Percentiles rank a stretch among this genome's conserved stretches.
Conservation (phyloP, 2,329 filamentous ascomycete species). For the Cercospora sp. region DNA sequence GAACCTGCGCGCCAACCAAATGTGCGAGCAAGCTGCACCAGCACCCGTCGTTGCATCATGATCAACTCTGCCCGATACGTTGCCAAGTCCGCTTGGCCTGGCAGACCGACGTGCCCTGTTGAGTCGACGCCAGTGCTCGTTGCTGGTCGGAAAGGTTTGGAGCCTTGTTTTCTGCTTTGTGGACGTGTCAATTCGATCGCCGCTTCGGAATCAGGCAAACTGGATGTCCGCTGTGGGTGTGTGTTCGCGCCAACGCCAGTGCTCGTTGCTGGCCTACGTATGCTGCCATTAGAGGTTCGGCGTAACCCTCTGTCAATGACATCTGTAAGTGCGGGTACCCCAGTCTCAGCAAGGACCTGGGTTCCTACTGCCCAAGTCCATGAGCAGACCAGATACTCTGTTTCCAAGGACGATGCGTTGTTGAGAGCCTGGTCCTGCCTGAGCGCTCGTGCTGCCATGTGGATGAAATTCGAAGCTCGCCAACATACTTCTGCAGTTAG, state of each 20-base stretch:
- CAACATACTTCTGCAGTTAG: conserved; percentile 85
- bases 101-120: conserved; percentile 26
- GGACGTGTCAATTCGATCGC: conserved; percentile 16
- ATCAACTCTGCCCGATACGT: conserved; percentile 81
- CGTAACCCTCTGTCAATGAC: conserved; percentile 18
- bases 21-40: conserved; percentile 71
- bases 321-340: conserved; percentile 31
- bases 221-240: conserved; percentile 36
- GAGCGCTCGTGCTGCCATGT: conserved; percentile 75
- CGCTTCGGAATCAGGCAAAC: conserved; percentile 24
- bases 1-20: conserved; percentile 77
- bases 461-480: conserved; percentile 80
- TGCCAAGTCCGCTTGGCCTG: conserved; percentile 74
- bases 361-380: conserved; percentile 76
- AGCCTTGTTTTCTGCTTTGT: conserved; percentile 6
- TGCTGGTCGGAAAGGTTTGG: conserved; percentile 23
- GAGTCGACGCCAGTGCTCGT: conserved; percentile 22
- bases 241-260: conserved; percentile 36
- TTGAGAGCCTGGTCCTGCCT: conserved; percentile 65
- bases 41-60: conserved; percentile 73
- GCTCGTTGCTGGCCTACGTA: conserved; percentile 29
- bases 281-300: conserved; percentile 25
- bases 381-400: conserved; percentile 74
- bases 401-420: conserved; percentile 43
- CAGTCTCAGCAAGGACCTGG: conserved; percentile 73